Evolutionary conservation across 2,329 filamentous ascomycete species (phyloP), one percentile per base, ranked within the genome.

Genomic region (Penicillium digitatum): DNA sequence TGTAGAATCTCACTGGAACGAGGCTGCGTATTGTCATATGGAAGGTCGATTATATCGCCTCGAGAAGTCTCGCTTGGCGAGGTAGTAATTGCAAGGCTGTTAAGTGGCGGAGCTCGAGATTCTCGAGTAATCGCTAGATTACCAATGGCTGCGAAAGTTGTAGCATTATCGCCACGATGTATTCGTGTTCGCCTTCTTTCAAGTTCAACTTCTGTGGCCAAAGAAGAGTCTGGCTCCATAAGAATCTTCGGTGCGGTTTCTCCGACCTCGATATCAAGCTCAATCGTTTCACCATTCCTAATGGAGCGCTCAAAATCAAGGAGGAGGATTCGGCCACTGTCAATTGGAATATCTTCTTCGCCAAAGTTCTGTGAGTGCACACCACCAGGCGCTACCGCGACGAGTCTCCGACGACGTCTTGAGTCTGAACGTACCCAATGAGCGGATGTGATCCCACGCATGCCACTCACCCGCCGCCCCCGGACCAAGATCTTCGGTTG

Each of bases 131-230:
- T 47, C 45, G 56, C 55, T 29, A 62, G 56, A 56, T 55, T 55
- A 12, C 44, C 47, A 34, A 53, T 67, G 52, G 76, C 34, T 9
- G 46, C 75, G 46, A 72, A 72, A 18, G 78, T 76, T 43, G 75
- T 72, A 70, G 55, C 80, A 72, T 66, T 75, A 69, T 54, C 76
- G 64, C 79, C 80, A 61, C 81, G 78, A 48, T 81, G 81, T 34
- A 87, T 81, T 16, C 88, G 86, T 3, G 89, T 92, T 60, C 89
- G 81, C 59, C 88, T 81, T 62, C 89, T 82, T 48, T 90, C 87
- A 63, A 93, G 84, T 59, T 89, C 89, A 20, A 94, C 88, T 69
- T 92, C 89, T 1, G 86, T 84, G 54, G 87, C 89, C 54, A 93
- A 78, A 63, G 90, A 88, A 22, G 87, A 83, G 59, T 82, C 81